Conservation (phyloP, 352 stramenopile species). For the Thalassiosira exigua region DNA sequence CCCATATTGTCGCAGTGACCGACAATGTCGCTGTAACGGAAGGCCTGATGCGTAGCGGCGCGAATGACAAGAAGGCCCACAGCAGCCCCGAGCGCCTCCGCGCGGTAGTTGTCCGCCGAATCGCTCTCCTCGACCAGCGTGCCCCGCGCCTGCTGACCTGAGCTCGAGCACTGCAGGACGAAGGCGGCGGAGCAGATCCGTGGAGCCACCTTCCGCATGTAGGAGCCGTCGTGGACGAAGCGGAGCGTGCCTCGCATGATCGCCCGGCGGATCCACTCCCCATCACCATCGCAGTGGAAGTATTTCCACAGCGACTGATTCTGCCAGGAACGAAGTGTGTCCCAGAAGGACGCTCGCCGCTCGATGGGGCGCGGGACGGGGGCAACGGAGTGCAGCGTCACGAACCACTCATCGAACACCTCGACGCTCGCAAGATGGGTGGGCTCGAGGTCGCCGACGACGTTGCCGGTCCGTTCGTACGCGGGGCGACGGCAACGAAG, state of each 20-base stretch:
- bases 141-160: background rate
- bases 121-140: background rate
- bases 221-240: slow-evolving; percentile 40
- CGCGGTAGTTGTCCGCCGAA: slow-evolving; percentile 2
- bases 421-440: too few relatives aligned
- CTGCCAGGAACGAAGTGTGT: background rate
- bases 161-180: slow-evolving; percentile 4
- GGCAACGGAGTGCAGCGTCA: background rate
- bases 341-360: background rate
- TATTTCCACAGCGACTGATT: slow-evolving; percentile 14
- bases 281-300: slow-evolving; percentile 36
- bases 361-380: background rate
- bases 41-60: background rate
- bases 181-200: slow-evolving; percentile 11
- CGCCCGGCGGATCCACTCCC: slow-evolving; percentile 19
- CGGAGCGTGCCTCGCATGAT: background rate
- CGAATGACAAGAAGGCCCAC: background rate
- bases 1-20: slow-evolving; percentile 45
- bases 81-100: background rate
- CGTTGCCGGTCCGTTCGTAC: background rate
- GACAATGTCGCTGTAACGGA: slow-evolving; percentile 23
- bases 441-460: too few relatives aligned
- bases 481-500: background rate
- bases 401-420: too few relatives aligned
- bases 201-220: slow-evolving; percentile 9